Evolutionary conservation across 352 stramenopile genomes (phyloP), one percentile per base, ranked within the genome.

Genomic region (Pythium chondricola): DNA sequence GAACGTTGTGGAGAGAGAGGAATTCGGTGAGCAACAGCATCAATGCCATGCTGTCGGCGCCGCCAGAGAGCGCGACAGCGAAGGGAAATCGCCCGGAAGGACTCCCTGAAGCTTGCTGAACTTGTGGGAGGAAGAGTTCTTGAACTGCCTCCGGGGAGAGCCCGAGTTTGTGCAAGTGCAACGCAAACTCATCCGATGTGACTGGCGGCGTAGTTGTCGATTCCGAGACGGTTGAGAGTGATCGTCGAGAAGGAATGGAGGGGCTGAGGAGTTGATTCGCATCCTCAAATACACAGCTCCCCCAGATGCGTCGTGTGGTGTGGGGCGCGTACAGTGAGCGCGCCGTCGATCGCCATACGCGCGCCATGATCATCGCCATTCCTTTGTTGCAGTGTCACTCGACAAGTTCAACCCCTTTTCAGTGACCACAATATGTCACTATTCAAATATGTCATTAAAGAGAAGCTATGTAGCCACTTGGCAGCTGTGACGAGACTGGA

Each of bases 41-140:
- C 42, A 94, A 49, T 21, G 83, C 77, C 72, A 91, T 87, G 48
- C 80, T 92, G 53, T 94, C 83, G 2, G 72, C 79, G 6, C 83
- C 83, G 11, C 83, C 83, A 0, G 83, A 94, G 17, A 88, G 47
- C 20, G 78, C 83, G 18, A 92, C 73, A 18, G 81, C 80, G 43
- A 90, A 54, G 11, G 78, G 79, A 43, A 77, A 88, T 26, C 26
- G 26, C 1, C 3, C 1, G 13, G n/a, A n/a, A 11, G 18, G n/a
- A 6, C 13, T n/a, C 14, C 13, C n/a, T n/a, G n/a, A n/a, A n/a
- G n/a, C n/a, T n/a, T n/a, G n/a, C n/a, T 43, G 32, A 24, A 13
- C 20, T 31, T 38, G 37, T 29, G 16, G 5, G 31, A 6, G 25
- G 16, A 17, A 33, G 29, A 33, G 22, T 20, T 68, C 55, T n/a